phyloP scores from a whole-genome alignment of 2,329 filamentous ascomycete species.

The Ophiosphaerella korrae region DNA sequence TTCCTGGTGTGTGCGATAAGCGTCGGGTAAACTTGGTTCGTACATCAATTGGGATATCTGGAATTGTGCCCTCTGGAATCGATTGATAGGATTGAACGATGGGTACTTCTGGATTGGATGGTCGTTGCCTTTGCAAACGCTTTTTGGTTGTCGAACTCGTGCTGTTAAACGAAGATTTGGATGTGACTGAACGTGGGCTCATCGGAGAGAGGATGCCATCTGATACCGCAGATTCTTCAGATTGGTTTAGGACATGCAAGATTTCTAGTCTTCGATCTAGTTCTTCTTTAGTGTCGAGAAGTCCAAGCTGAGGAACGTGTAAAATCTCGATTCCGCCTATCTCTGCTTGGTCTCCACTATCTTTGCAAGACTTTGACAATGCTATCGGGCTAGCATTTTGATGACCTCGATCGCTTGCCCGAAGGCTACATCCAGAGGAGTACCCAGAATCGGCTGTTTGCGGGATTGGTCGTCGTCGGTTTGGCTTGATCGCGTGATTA shows the following conservation, averaged over 20 bases:
- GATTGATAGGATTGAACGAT: slow-evolving; percentile 40
- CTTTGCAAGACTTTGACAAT: not conserved
- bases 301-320: not conserved
- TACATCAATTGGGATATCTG: slow-evolving; percentile 42
- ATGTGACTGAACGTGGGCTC: slow-evolving; percentile 27
- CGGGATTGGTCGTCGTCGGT: slow-evolving; percentile 30
- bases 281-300: not conserved
- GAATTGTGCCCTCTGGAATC: slow-evolving; percentile 37
- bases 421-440: slow-evolving; percentile 45
- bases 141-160: slow-evolving; percentile 22
- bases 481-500: slow-evolving; percentile 7
- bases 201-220: slow-evolving; percentile 21
- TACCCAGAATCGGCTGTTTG: slow-evolving; percentile 48
- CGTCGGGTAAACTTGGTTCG: slow-evolving; percentile 44
- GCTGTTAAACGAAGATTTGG: slow-evolving; percentile 25
- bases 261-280: slow-evolving; percentile 7
- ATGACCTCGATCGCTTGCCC: slow-evolving; percentile 6
- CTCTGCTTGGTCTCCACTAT: not conserved
- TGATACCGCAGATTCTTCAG: slow-evolving; percentile 11
- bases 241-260: slow-evolving; percentile 15
- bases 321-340: not conserved
- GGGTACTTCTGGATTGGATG: slow-evolving; percentile 32
- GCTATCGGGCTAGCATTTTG: not conserved
- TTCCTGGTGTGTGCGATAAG: slow-evolving; percentile 40
- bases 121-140: slow-evolving; percentile 39